Conservation (phyloP, 306 rosid genomes). For the Albizia julibrissin region DNA sequence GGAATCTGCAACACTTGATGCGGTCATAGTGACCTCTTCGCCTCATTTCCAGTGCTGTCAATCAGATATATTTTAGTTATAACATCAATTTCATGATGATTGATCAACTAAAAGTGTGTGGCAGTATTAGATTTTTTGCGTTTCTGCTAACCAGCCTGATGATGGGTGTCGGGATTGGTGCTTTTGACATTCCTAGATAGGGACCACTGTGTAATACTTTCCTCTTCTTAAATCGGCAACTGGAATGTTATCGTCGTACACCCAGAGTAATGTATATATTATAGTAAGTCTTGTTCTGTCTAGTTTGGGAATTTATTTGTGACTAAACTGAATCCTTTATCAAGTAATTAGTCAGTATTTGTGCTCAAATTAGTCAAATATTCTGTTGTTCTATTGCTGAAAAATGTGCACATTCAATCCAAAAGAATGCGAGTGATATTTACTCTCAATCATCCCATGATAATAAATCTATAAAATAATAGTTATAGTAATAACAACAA, state of each 20-base stretch:
- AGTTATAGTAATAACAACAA: neutral
- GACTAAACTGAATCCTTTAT: neutral
- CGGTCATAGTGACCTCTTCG: neutral
- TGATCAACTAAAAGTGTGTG: neutral
- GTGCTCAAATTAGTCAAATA: neutral
- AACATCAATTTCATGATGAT: neutral
- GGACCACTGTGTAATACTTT: neutral
- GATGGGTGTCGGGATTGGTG: neutral
- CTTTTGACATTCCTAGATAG: neutral
- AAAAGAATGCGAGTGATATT: neutral
- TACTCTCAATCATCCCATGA: neutral
- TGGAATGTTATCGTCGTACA: neutral
- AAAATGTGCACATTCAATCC: neutral
- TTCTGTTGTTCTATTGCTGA: neutral
- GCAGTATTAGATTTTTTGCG: slow-evolving; percentile 2
- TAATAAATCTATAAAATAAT: neutral
- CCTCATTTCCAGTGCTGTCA: neutral
- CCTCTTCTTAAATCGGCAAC: neutral
- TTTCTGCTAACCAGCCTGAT: neutral
- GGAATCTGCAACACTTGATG: neutral
- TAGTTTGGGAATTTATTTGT: slow-evolving; percentile 21
- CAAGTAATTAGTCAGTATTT: neutral
- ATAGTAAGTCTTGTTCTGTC: neutral
- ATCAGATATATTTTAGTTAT: neutral
- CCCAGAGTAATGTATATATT: neutral